A percentile compares a stretch with the other conserved stretches of the same genome.
Evolutionary conservation across 352 stramenopile genomes (phyloP).

Genomic region (Elongisporangium anandrum): DNA sequence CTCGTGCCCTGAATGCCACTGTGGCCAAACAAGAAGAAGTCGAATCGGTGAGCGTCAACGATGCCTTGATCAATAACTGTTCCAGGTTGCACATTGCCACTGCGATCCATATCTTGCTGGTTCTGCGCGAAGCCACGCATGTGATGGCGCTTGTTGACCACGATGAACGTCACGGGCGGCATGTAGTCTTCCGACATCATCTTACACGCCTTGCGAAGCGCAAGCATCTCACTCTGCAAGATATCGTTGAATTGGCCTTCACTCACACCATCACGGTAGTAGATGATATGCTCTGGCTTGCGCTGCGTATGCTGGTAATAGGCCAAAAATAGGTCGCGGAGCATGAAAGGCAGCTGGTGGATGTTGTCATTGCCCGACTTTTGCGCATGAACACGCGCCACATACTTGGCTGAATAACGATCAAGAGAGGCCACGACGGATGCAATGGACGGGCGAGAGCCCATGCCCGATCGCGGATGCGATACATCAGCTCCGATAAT

Average conservation of each 20-base stretch:
- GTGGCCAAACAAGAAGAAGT: slow-evolving; percentile 88
- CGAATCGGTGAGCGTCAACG: slow-evolving; percentile 75
- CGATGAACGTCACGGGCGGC: slow-evolving; percentile 81
- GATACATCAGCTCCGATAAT: slow-evolving; percentile 79
- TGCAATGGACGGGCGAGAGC: slow-evolving; percentile 65
- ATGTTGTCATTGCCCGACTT: slow-evolving; percentile 46
- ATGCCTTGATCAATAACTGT: slow-evolving; percentile 84
- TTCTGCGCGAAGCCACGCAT: slow-evolving; percentile 64
- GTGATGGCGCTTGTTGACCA: slow-evolving; percentile 88
- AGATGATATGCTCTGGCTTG: slow-evolving; percentile 82
- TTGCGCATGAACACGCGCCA: slow-evolving; percentile 54
- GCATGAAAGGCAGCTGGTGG: slow-evolving; percentile 53
- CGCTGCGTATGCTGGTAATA: slow-evolving; percentile 69
- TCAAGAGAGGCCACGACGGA: slow-evolving; percentile 80
- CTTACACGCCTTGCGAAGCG: slow-evolving; percentile 65
- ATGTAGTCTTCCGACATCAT: slow-evolving; percentile 56
- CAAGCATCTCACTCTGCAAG: slow-evolving; percentile 58
- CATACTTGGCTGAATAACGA: slow-evolving; percentile 49
- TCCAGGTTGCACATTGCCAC: slow-evolving; percentile 66
- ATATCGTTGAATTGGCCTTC: slow-evolving; percentile 83
- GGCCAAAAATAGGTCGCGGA: slow-evolving; percentile 67
- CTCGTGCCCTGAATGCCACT: slow-evolving; percentile 81
- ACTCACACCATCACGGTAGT: slow-evolving; percentile 85
- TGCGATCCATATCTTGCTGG: slow-evolving; percentile 44
- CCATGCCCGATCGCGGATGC: slow-evolving; percentile 53